These are phyloP conservation scores for Fusarium sulawesiense DNA, from an alignment of 2,329 filamentous ascomycete species.

Conservation along the genomic window DNA sequence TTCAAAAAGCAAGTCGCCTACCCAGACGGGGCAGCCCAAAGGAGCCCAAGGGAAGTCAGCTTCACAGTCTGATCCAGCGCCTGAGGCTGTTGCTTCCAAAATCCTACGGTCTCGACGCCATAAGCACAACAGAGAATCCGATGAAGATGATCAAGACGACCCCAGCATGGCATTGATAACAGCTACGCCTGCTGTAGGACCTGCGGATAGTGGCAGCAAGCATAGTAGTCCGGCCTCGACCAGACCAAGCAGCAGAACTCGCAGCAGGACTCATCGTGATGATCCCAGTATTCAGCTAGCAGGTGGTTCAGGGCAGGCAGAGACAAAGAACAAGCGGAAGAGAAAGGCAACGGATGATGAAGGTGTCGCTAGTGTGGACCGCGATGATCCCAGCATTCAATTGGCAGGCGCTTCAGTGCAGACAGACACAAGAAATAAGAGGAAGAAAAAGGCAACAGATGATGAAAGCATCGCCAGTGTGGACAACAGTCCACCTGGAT, in stretches of 20 bases:
- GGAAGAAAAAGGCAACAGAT: slow-evolving; percentile 31
- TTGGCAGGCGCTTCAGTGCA: slow-evolving; percentile 37
- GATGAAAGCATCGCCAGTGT: slow-evolving; percentile 27
- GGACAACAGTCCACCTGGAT: slow-evolving; percentile 38
- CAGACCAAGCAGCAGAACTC: slow-evolving; percentile 44
- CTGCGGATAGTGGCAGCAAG: slow-evolving; percentile 27
- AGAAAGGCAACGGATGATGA: slow-evolving; percentile 32
- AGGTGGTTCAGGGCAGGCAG: slow-evolving; percentile 34
- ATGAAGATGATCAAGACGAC: slow-evolving; percentile 42
- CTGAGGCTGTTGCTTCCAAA: slow-evolving; percentile 46
- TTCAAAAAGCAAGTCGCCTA: slow-evolving; percentile 25
- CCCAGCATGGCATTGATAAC: slow-evolving; percentile 48
- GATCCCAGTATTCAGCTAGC: slow-evolving; percentile 43
- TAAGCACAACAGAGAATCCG: slow-evolving; percentile 40
- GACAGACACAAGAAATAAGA: slow-evolving; percentile 34
- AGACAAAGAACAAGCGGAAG: slow-evolving; percentile 38
- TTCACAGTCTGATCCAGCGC: slow-evolving; percentile 23
- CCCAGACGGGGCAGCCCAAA: slow-evolving; percentile 17
- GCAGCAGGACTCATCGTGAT: slow-evolving; percentile 42
- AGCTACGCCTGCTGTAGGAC: slow-evolving; percentile 25
- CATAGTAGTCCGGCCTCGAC: slow-evolving; percentile 26
- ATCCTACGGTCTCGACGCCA: slow-evolving; percentile 49
- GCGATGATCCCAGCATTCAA: slow-evolving; percentile 41
- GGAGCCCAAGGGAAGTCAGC: slow-evolving; percentile 17
- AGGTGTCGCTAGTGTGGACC: slow-evolving; percentile 17